Evolutionary conservation across 192 early-diverging fungal species (phyloP).

Genomic region (Podila minutissima): DNA sequence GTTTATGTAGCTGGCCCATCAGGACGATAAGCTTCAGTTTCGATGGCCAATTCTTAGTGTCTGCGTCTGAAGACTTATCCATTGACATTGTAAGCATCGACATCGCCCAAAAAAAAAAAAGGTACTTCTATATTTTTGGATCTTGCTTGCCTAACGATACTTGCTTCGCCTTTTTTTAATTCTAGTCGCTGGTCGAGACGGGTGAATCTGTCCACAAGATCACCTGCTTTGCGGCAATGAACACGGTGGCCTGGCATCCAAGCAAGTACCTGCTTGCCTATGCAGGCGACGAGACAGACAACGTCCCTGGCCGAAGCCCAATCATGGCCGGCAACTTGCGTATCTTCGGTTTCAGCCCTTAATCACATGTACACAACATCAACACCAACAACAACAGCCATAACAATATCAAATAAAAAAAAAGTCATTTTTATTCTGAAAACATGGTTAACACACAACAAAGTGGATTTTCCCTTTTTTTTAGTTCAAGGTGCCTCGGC

Average conservation of each 20-base stretch:
- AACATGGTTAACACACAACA: neutral
- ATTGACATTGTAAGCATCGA: slow-evolving; percentile 76
- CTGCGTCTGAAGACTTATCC: slow-evolving; percentile 78
- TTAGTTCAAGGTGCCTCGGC: slow-evolving; percentile 83
- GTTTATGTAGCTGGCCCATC: slow-evolving; percentile 69
- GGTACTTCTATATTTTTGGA: neutral
- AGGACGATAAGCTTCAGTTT: slow-evolving; percentile 81
- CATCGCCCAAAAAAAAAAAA: too few relatives aligned
- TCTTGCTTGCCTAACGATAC: slow-evolving; percentile 1
- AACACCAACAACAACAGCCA: neutral
- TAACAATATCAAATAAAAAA: neutral
- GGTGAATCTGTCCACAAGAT: slow-evolving; percentile 78
- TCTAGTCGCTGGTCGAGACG: slow-evolving; percentile 75
- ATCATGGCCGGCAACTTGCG: slow-evolving; percentile 60
- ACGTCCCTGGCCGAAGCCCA: slow-evolving; percentile 22
- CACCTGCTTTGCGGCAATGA: slow-evolving; percentile 71
- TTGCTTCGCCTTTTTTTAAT: neutral
- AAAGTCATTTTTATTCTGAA: neutral
- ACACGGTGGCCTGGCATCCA: slow-evolving; percentile 86
- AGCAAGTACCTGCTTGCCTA: slow-evolving; percentile 79
- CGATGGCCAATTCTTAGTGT: slow-evolving; percentile 82
- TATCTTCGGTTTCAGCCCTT: slow-evolving; percentile 55
- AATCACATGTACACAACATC: neutral
- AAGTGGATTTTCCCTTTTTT: neutral
- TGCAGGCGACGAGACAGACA: slow-evolving; percentile 73